These are phyloP conservation scores for Botrytis porri DNA, from an alignment of 2,329 filamentous ascomycete species.

Conservation along the genomic window DNA sequence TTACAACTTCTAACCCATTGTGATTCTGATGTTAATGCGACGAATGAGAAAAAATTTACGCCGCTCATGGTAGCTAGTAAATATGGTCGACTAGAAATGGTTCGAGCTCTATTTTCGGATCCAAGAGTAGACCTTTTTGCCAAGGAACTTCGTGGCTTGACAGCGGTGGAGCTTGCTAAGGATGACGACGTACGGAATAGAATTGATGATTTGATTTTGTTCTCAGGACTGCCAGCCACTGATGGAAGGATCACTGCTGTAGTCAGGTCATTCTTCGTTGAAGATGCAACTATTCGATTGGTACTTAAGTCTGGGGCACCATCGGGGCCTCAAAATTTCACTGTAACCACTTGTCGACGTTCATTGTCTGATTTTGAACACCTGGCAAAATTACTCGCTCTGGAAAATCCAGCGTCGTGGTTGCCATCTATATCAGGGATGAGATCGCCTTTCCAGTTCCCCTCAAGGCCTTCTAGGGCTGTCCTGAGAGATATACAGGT, in stretches of 20 bases:
- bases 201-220: slow-evolving; percentile 88
- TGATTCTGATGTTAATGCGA: slow-evolving; percentile 93
- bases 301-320: slow-evolving; percentile 93
- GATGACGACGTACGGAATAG: slow-evolving; percentile 96
- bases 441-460: slow-evolving; percentile 87
- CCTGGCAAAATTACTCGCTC: slow-evolving; percentile 73
- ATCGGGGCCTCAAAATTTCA: slow-evolving; percentile 77
- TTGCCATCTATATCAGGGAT: slow-evolving; percentile 75
- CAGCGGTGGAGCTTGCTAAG: slow-evolving; percentile 93
- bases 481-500: slow-evolving; percentile 85
- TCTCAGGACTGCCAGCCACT: slow-evolving; percentile 67
- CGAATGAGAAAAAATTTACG: slow-evolving; percentile 92
- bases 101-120: slow-evolving; percentile 82
- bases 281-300: slow-evolving; percentile 89
- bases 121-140: slow-evolving; percentile 80
- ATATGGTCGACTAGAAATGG: slow-evolving; percentile 92
- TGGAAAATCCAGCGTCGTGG: slow-evolving; percentile 95
- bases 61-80: slow-evolving; percentile 98
- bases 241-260: slow-evolving; percentile 88
- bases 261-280: slow-evolving; percentile 93
- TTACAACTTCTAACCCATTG: slow-evolving; percentile 74
- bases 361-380: slow-evolving; percentile 90
- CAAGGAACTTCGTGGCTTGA: slow-evolving; percentile 82
- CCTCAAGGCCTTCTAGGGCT: slow-evolving; percentile 84
- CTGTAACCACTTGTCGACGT: slow-evolving; percentile 88